A percentile compares a stretch with the other conserved stretches of the same genome.
Conservation (phyloP, 106 monocot genomes). For the Gastrodia elata region DNA sequence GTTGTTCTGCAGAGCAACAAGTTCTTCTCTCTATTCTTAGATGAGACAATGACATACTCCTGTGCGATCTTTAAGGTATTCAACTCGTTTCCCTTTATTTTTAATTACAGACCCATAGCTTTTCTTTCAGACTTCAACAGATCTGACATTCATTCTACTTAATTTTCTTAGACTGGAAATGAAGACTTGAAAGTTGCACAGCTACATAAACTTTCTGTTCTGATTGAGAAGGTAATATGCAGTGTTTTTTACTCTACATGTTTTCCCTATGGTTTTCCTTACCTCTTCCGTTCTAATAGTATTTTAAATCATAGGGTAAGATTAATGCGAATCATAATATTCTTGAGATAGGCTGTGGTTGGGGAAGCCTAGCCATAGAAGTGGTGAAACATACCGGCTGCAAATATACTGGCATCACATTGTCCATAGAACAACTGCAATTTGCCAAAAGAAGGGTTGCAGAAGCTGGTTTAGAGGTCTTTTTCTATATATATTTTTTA, state of each 20-base stretch:
- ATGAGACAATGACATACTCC: conserved; percentile 95
- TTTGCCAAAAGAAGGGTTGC: conserved; percentile 49
- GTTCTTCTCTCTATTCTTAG: conserved; percentile 87
- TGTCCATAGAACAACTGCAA: conserved; percentile 83
- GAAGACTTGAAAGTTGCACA: conserved; percentile 86
- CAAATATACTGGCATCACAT: conserved; percentile 87
- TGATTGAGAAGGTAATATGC: conserved; percentile 71
- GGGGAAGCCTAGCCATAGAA: conserved; percentile 87
- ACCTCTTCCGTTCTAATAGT: neutral
- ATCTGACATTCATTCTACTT: too few species aligned
- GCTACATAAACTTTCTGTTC: conserved; percentile 57
- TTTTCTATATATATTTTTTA: neutral
- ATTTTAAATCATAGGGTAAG: conserved; percentile 40
- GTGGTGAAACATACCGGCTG: conserved; percentile 74
- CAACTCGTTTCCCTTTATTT: too few species aligned
- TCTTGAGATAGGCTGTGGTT: conserved; percentile 96
- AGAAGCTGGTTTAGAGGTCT: conserved; percentile 88
- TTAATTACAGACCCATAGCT: too few species aligned
- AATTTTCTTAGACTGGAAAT: conserved; percentile 38
- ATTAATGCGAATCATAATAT: conserved; percentile 68
- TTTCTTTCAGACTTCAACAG: too few species aligned
- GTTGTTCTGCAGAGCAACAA: conserved; percentile 78
- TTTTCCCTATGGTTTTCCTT: neutral
- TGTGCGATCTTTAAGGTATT: conserved; percentile 87
- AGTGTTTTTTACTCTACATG: neutral